phyloP scores from a whole-genome alignment of 805 yeast genomes.

The Saccharomycopsis vini region DNA sequence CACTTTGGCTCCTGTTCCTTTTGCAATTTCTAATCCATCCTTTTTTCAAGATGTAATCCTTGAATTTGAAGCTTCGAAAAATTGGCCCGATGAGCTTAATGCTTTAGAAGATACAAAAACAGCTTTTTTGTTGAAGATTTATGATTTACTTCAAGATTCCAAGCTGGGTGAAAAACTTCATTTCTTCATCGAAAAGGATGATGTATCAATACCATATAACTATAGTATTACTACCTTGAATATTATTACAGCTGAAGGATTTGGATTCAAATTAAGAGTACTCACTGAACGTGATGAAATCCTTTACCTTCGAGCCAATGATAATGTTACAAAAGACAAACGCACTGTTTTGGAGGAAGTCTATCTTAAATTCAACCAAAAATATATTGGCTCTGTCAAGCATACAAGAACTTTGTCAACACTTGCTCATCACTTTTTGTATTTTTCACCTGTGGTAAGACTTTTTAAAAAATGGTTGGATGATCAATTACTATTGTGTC shows the following conservation, averaged over 20 bases:
- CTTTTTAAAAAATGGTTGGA: slow-evolving; percentile 86
- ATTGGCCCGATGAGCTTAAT: slow-evolving; percentile 89
- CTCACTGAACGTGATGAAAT: slow-evolving; percentile 78
- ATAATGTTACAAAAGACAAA: slow-evolving; percentile 51
- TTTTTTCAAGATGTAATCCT: slow-evolving; percentile 73
- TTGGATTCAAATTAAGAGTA: slow-evolving; percentile 69
- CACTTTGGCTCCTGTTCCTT: slow-evolving; percentile 71
- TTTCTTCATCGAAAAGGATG: slow-evolving; percentile 57
- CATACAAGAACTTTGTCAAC: slow-evolving; percentile 76
- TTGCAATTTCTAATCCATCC: slow-evolving; percentile 64
- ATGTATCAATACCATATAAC: slow-evolving; percentile 54
- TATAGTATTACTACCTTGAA: slow-evolving; percentile 48
- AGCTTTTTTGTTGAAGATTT: slow-evolving; percentile 72
- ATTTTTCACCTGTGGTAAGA: slow-evolving; percentile 72
- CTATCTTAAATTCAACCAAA: slow-evolving; percentile 53
- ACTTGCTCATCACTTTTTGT: slow-evolving; percentile 61
- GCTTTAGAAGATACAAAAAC: slow-evolving; percentile 86
- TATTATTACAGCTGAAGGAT: slow-evolving; percentile 82
- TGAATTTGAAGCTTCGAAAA: slow-evolving; percentile 82
- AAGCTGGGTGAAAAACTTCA: slow-evolving; percentile 41
- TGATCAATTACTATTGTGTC: slow-evolving; percentile 63
- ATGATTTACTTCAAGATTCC: slow-evolving; percentile 34
- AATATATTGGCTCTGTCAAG: slow-evolving; percentile 57
- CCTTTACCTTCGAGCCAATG: slow-evolving; percentile 62
- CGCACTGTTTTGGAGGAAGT: slow-evolving; percentile 51